Base-by-base conservation (phyloP, 495 filamentous ascomycete species). In the Neurospora intermedia region DNA sequence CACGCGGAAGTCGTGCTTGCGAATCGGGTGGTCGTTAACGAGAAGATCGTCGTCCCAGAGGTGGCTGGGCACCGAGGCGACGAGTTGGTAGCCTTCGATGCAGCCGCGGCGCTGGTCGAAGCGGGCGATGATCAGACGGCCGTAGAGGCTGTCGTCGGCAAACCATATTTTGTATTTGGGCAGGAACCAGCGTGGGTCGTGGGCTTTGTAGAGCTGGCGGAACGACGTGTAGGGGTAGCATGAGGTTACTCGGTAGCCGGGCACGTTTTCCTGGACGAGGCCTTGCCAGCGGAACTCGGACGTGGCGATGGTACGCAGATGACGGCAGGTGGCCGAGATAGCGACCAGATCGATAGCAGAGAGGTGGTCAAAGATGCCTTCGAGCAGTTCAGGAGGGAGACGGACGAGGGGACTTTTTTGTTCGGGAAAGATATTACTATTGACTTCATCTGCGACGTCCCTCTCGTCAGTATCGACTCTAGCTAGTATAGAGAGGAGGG, bases 141-240 rank as follows among this genome's bases (percentile, higher is more conserved):
- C 94, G 0, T 83, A 86, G 39, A 89, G 82, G n/a, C 88, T 85
- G 38, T 79, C 85, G 81, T 97, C 94, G 42, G 88, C 87, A 76
- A 96, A 94, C 95, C 95, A 98, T 48, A 98, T 81, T 81, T 92
- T 93, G 74, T 92, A 82, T 72, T 86, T 87, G 0, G 92, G 84
- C 1, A 98, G 85, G 76, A 96, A 98, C 92, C 96, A 97, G 76
- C 90, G 90, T 2, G 91, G 90, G 71, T 94, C 86, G 78, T 94
- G 91, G 39, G 90, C 86, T 42, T 87, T 81, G 75, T 91, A 97
- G 7, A 98, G 85, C 38, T 88, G 86, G 72, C 85, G 88, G 78
- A 88, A 94, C 18, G 85, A 89, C 7, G 77, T 74, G 75, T 87
- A 93, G 0, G 89, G 88, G 5, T 84, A 84, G 2, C 90, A 85